phyloP scores from a whole-genome alignment of 2,329 filamentous ascomycete species.

The Furcasterigmium furcatum region DNA sequence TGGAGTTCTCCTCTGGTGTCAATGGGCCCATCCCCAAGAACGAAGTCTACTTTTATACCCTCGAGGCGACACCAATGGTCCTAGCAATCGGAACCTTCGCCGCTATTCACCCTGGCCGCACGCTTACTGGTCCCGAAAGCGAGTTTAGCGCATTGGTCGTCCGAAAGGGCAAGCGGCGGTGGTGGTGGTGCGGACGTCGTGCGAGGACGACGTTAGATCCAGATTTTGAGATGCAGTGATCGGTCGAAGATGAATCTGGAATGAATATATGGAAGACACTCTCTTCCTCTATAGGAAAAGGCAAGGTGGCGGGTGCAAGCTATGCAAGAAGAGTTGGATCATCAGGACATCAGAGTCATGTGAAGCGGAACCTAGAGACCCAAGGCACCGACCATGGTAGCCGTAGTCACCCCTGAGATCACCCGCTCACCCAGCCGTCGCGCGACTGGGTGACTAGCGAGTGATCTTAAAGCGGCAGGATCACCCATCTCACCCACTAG shows the following conservation, averaged over 20 bases:
- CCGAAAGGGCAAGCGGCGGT: neutral
- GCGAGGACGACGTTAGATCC: neutral
- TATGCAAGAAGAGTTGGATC: too few relatives aligned
- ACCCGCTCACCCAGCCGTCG: too few relatives aligned
- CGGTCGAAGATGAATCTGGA: neutral
- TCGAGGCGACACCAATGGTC: constrained; percentile 40
- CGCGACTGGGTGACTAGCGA: too few relatives aligned
- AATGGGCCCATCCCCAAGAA: constrained; percentile 18
- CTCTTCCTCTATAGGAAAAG: constrained; percentile 10
- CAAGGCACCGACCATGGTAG: too few relatives aligned
- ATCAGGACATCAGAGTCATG: too few relatives aligned
- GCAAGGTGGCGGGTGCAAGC: too few relatives aligned
- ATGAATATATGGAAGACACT: neutral
- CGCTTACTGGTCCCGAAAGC: constrained; percentile 3
- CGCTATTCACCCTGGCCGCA: constrained; percentile 3
- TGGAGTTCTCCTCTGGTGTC: constrained; percentile 44
- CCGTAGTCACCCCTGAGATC: too few relatives aligned
- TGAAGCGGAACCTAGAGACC: too few relatives aligned
- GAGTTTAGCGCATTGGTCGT: neutral
- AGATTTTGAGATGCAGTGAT: neutral
- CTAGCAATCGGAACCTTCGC: constrained; percentile 27
- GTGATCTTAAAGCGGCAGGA: too few relatives aligned
- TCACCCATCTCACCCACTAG: too few relatives aligned
- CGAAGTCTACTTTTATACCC: constrained; percentile 44
- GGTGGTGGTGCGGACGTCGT: neutral